Conservation (phyloP, 2,329 filamentous ascomycete species). For the Beauveria brongniartii region DNA sequence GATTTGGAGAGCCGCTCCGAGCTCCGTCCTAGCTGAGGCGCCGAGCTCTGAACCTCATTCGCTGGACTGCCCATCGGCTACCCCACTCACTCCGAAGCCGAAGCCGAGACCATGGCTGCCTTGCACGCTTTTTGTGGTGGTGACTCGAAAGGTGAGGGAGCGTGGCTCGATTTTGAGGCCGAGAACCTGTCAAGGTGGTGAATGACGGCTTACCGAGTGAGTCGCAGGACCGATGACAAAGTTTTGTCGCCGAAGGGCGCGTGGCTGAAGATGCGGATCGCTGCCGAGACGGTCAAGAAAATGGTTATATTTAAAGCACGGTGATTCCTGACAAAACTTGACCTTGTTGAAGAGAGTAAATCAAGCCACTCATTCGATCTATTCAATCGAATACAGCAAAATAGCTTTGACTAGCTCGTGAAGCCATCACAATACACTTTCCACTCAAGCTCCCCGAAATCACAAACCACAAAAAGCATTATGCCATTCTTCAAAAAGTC, state of each 20-base stretch:
- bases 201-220: conserved; percentile 3
- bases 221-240: neutral
- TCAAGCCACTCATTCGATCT: neutral
- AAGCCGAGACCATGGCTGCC: neutral
- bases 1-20: neutral
- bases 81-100: conserved; percentile 8
- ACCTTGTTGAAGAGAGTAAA: neutral
- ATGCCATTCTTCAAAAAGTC: conserved; percentile 8
- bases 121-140: neutral
- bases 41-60: neutral
- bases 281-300: neutral
- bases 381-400: neutral
- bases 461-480: neutral
- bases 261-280: neutral
- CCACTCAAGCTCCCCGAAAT: neutral
- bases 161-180: neutral
- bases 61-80: neutral
- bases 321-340: neutral
- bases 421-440: neutral
- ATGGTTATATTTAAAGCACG: neutral
- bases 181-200: neutral
- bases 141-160: neutral
- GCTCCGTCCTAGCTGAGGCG: neutral
- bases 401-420: neutral
- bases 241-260: neutral